Evolutionary conservation across 1,284 basidiomycete genomes (phyloP), one percentile per base, ranked within the genome.

Genomic region (Sparassis latifolia): DNA sequence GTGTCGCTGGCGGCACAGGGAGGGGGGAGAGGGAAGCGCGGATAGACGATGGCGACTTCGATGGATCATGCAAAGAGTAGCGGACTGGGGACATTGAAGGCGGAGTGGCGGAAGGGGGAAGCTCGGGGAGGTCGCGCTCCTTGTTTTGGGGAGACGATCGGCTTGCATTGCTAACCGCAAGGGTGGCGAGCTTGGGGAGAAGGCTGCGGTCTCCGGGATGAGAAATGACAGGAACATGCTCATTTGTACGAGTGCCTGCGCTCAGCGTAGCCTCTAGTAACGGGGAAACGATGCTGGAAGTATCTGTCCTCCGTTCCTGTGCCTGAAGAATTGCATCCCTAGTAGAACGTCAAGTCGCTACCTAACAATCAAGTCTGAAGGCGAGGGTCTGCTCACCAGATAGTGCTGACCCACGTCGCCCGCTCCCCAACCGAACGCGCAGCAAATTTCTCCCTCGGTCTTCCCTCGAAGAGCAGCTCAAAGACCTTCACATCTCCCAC

Each of bases 371-470:
- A 20, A 20, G 20, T 20, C 20, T 20, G 20, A 20, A 20, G 20
- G 20, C 20, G 20, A 20, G 20, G 20, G 20, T 20, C 20, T 20
- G 63, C 72, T 56, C 63, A 85, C 86, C 86, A 89, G 47, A 88
- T 79, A 3, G 78, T 75, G 58, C 78, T 82, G 48, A 89, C 75
- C 86, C 86, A 89, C 20, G 72, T 72, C 4, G 84, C 84, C 47
- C 86, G 70, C 50, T 84, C 81, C 52, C 75, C 73, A n/a, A 79
- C 74, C 35, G 80, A 79, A 5, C 65, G 62, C 1, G 76, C 78
- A 1, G 81, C 84, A 61, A 89, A 86, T 49, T 71, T 77, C 61
- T 86, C 81, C 48, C 67, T 69, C 2, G 65, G 65, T 33, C 69
- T 65, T 7, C 71, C 77, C 44, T 78, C 73, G 50, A 85, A 82